Conservation (phyloP, 768 basidiomycete genomes). For the Pleurotus tuber-regium region DNA sequence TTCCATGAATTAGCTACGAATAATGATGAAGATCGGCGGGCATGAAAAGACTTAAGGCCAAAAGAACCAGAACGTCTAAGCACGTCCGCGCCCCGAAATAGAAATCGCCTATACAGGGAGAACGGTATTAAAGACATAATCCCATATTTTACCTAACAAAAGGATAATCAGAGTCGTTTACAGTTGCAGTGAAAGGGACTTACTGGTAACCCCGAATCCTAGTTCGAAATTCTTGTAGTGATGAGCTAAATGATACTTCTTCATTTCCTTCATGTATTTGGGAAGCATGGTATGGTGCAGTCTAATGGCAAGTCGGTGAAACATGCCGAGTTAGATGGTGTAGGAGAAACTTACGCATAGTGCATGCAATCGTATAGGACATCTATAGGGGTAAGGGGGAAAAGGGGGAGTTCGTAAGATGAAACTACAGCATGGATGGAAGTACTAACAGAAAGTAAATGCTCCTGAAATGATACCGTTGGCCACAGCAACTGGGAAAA, state of each 20-base stretch:
- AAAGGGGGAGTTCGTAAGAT: neutral
- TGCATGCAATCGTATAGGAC: constrained; percentile 89
- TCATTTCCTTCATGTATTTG: constrained; percentile 86
- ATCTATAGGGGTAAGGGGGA: constrained; percentile 47
- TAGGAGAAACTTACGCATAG: constrained; percentile 64
- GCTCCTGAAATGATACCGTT: constrained; percentile 91
- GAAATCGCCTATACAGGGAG: constrained; percentile 58
- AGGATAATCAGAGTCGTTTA: neutral
- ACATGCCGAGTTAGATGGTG: neutral
- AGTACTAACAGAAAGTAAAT: constrained; percentile 67
- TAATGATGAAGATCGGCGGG: no score
- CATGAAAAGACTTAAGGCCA: no score
- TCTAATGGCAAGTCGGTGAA: constrained; percentile 29
- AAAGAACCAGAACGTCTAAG: no score
- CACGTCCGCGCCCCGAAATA: no score
- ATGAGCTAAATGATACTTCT: constrained; percentile 96
- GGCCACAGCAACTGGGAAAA: constrained; percentile 84
- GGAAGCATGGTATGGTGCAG: constrained; percentile 88
- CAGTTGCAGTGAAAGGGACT: constrained; percentile 20
- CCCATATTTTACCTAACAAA: constrained; percentile 84
- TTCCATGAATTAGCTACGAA: no score
- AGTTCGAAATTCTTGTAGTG: constrained; percentile 99
- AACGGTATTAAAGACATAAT: constrained; percentile 84
- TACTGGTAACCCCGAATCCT: constrained; percentile 94
- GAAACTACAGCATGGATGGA: neutral